These are phyloP conservation scores for Pyrenochaeta sp. DNA, from an alignment of 2,329 filamentous ascomycete genomes.

Conservation along the genomic window DNA sequence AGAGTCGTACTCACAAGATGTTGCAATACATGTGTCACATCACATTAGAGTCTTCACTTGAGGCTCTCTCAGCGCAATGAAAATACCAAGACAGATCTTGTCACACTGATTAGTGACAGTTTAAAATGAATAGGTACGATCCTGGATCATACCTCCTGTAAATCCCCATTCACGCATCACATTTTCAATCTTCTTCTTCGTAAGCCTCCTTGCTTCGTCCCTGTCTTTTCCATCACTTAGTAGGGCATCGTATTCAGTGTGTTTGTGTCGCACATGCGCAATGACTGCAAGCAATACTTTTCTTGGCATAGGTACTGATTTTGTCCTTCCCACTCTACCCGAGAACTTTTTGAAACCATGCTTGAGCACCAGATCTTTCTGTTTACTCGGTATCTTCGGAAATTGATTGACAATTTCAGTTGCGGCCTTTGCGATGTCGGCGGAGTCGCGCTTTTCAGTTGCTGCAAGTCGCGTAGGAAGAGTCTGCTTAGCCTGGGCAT, in stretches of 20 bases:
- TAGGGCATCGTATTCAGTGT: constrained; percentile 60
- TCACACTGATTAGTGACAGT: neutral
- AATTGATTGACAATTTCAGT: constrained; percentile 51
- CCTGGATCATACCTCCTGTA: constrained; percentile 31
- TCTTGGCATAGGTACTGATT: constrained; percentile 47
- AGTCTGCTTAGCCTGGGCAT: constrained; percentile 50
- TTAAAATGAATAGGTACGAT: constrained; percentile 10
- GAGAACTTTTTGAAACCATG: constrained; percentile 58
- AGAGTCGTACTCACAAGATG: neutral
- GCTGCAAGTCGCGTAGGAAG: constrained; percentile 51
- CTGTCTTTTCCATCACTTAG: constrained; percentile 19
- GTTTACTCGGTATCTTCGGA: constrained; percentile 50
- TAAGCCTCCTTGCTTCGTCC: constrained; percentile 32
- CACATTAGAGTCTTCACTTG: neutral
- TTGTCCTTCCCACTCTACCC: constrained; percentile 59
- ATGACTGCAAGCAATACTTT: constrained; percentile 59
- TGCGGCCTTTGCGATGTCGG: constrained; percentile 27
- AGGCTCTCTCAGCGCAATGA: neutral
- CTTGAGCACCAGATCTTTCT: constrained; percentile 47
- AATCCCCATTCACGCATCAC: constrained; percentile 37
- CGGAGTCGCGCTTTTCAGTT: constrained; percentile 43
- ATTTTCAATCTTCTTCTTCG: constrained; percentile 29
- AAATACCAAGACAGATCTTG: constrained; percentile 13
- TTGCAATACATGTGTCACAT: neutral
- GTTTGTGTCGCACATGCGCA: constrained; percentile 59